These are phyloP conservation scores for Schwanniomyces yamadae DNA, from an alignment of 805 yeast genomes.

Conservation along the genomic window DNA sequence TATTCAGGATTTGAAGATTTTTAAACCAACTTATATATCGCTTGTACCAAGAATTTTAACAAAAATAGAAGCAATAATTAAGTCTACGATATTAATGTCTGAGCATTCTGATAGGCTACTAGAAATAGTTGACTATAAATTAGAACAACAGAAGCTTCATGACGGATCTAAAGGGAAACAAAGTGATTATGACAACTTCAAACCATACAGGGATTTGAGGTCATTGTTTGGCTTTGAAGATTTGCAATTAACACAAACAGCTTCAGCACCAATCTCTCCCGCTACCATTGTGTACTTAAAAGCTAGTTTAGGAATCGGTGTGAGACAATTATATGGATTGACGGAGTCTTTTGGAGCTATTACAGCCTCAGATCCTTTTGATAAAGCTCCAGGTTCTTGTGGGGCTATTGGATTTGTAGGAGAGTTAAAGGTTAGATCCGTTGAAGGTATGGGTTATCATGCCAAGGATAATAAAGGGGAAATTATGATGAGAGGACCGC, in stretches of 20 bases:
- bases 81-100: conserved; percentile 12
- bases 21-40: conserved; percentile 27
- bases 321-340: conserved; percentile 37
- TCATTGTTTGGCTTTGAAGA: conserved; percentile 31
- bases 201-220: conserved; percentile 27
- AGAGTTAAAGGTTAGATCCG: conserved; percentile 19
- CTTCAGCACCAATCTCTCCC: conserved; percentile 26
- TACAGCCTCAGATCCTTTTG: conserved; percentile 16
- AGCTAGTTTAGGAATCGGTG: conserved; percentile 24
- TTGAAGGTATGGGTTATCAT: conserved; percentile 18
- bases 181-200: conserved; percentile 13
- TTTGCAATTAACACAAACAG: conserved; percentile 30
- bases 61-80: conserved; percentile 36
- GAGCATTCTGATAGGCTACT: conserved; percentile 13
- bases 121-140: conserved; percentile 18
- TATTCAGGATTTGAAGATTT: conserved; percentile 28
- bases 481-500: conserved; percentile 62
- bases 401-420: conserved; percentile 18
- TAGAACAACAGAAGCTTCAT: conserved; percentile 29
- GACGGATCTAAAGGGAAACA: conserved; percentile 31
- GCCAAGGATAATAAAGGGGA: conserved; percentile 34
- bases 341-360: conserved; percentile 28
- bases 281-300: conserved; percentile 22
- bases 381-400: conserved; percentile 24
- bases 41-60: conserved; percentile 34